Conservation (phyloP, 768 basidiomycete genomes). For the Termitomyces heimii region DNA sequence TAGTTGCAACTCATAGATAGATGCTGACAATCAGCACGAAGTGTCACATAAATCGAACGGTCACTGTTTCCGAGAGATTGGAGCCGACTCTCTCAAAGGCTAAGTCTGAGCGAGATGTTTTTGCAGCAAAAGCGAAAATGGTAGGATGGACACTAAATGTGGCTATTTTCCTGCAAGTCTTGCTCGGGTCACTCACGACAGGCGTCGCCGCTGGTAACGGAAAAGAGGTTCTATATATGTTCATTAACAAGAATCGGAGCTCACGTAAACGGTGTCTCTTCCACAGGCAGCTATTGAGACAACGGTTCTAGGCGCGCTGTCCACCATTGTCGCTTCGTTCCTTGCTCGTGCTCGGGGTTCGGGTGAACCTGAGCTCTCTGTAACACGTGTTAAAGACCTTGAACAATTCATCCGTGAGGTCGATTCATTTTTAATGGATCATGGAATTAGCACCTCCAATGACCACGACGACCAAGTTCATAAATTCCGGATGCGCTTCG, state of each 20-base stretch:
- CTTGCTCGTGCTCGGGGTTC: conserved; percentile 66
- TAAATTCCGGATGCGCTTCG: conserved; percentile 34
- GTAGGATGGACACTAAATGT: conserved; percentile 31
- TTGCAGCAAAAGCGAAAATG: conserved; percentile 35
- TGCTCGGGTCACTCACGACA: conserved; percentile 63
- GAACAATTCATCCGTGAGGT: conserved; percentile 64
- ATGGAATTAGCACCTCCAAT: conserved; percentile 33
- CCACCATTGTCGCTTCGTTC: conserved; percentile 67
- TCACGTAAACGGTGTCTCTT: background rate
- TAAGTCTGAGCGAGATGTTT: conserved; percentile 35
- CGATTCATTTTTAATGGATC: conserved; percentile 52
- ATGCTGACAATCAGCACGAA: background rate
- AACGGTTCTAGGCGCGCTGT: conserved; percentile 41
- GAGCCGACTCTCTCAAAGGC: conserved; percentile 48
- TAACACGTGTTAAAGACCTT: conserved; percentile 50
- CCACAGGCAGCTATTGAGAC: conserved; percentile 32
- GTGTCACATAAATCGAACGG: background rate
- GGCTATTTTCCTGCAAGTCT: conserved; percentile 59
- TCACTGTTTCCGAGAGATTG: conserved; percentile 25
- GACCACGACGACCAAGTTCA: conserved; percentile 32
- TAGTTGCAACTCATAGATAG: background rate
- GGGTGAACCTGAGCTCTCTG: conserved; percentile 62
- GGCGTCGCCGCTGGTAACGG: conserved; percentile 48
- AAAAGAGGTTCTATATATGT: conserved; percentile 25
- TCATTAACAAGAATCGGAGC: background rate